Evolutionary conservation across 1,284 basidiomycete genomes (phyloP).

Genomic region (Entoloma clypeatum): DNA sequence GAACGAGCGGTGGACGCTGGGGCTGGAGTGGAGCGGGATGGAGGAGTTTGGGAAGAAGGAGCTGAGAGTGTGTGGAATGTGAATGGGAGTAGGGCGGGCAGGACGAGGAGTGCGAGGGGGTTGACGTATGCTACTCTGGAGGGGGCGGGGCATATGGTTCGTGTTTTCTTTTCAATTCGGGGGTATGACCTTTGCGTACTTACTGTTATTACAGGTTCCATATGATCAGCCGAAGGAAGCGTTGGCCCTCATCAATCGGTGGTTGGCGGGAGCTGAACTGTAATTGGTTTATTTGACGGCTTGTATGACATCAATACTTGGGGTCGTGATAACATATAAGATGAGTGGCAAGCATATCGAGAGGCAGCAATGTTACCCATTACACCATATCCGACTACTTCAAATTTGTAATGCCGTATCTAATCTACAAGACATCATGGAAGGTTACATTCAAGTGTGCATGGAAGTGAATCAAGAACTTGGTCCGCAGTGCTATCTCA

Average conservation of each 20-base stretch:
- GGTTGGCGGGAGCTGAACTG: constrained; percentile 38
- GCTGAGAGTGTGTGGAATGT: constrained; percentile 54
- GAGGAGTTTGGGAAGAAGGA: constrained; percentile 44
- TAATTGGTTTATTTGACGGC: too few relatives aligned
- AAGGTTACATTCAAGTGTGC: too few relatives aligned
- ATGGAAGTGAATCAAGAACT: too few relatives aligned
- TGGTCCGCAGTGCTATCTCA: too few relatives aligned
- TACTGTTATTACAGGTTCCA: constrained; percentile 41
- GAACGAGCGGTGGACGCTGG: constrained; percentile 62
- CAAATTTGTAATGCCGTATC: too few relatives aligned
- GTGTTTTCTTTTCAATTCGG: constrained; percentile 17
- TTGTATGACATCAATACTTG: too few relatives aligned
- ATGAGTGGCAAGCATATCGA: too few relatives aligned
- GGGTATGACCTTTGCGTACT: not conserved
- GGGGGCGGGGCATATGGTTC: constrained; percentile 64
- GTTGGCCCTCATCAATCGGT: constrained; percentile 48
- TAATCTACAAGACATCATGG: too few relatives aligned
- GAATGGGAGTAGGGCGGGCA: constrained; percentile 50
- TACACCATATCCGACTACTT: too few relatives aligned
- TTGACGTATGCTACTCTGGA: constrained; percentile 62
- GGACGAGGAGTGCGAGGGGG: constrained; percentile 51
- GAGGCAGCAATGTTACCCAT: too few relatives aligned
- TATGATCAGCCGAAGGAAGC: constrained; percentile 59
- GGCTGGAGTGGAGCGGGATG: constrained; percentile 60
- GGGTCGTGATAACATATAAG: too few relatives aligned